Conservation (phyloP, 192 early-diverging fungal genomes). For the Phlyctochytrium bullatum region DNA sequence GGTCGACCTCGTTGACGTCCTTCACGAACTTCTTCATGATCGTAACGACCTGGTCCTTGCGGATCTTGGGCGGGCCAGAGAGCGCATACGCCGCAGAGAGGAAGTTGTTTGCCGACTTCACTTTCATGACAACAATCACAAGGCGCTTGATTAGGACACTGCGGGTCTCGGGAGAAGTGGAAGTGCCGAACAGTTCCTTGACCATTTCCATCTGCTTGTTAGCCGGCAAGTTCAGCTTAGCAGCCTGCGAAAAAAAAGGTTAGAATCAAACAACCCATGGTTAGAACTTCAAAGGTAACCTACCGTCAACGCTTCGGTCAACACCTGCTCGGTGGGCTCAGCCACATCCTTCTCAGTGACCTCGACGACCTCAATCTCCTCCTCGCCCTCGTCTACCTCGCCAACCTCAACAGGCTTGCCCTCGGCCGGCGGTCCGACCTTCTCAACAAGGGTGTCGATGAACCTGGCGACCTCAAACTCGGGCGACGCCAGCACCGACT, state of each 20-base stretch:
- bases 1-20: neutral
- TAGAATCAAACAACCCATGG: neutral
- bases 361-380: too few species aligned
- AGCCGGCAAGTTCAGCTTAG: neutral
- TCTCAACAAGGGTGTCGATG: neutral
- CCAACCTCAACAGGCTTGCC: too few species aligned
- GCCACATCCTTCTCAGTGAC: too few species aligned
- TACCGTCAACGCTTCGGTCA: neutral
- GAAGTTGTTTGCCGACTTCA: neutral
- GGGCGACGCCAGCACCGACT: neutral
- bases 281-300: neutral
- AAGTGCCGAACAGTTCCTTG: neutral
- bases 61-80: neutral
- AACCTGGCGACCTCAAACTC: neutral
- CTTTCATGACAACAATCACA: too few species aligned
- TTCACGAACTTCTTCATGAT: conserved; percentile 3
- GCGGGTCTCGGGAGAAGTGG: neutral
- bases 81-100: neutral
- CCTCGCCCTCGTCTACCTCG: too few species aligned
- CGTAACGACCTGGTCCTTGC: neutral
- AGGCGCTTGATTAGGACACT: neutral
- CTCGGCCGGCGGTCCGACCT: too few species aligned
- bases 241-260: neutral
- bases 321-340: neutral
- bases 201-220: neutral